These are phyloP conservation scores for Aspergillus diversus DNA, from an alignment of 495 filamentous ascomycete species.

Conservation along the genomic window DNA sequence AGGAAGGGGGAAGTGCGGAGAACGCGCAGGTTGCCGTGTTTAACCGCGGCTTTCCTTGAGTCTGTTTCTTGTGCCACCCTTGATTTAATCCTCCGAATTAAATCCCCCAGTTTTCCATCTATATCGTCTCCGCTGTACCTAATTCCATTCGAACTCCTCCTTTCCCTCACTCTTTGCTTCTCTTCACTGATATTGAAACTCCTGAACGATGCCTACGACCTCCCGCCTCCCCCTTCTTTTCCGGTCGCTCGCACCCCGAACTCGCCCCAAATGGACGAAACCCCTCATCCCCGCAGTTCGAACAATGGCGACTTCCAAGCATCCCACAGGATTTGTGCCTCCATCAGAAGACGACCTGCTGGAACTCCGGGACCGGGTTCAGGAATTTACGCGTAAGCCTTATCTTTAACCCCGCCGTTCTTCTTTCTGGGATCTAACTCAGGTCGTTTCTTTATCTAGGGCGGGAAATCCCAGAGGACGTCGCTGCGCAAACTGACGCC, in stretches of 20 bases:
- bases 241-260: constrained; percentile 34
- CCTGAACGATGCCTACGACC: constrained; percentile 36
- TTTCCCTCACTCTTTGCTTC: background rate
- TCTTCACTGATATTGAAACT: constrained; percentile 5
- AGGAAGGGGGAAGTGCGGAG: constrained; percentile 36
- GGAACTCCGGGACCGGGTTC: constrained; percentile 87
- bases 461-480: constrained; percentile 73
- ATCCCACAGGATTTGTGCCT: constrained; percentile 79
- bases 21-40: constrained; percentile 44
- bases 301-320: constrained; percentile 65
- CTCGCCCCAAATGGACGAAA: constrained; percentile 27
- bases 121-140: background rate
- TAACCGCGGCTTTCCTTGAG: constrained; percentile 36
- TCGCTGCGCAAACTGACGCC: constrained; percentile 80
- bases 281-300: constrained; percentile 41
- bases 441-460: constrained; percentile 30
- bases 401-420: no score
- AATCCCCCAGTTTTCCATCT: background rate
- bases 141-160: background rate
- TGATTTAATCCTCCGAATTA: background rate
- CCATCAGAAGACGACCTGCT: constrained; percentile 75
- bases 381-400: constrained; percentile 77
- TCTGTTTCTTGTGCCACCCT: background rate
- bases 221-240: constrained; percentile 34
- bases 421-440: background rate